A percentile compares a stretch with the other conserved stretches of the same genome.
Conservation (phyloP, 495 filamentous ascomycete species). For the Aspergillus kassunensis region DNA sequence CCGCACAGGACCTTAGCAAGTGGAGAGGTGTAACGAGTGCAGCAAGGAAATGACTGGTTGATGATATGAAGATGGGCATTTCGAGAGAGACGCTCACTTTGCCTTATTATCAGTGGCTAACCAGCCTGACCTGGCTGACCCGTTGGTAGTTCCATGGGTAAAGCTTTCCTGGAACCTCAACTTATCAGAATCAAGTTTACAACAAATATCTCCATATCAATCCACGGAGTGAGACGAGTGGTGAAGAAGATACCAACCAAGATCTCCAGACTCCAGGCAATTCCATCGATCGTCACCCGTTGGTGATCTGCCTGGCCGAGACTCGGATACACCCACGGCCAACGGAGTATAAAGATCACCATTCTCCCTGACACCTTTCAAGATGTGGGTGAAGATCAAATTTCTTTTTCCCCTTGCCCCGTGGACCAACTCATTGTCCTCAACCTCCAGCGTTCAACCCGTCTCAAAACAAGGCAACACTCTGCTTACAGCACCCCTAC, state of each 20-base stretch:
- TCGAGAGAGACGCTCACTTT: not conserved
- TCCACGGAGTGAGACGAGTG: too few species aligned
- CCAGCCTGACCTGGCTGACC: not conserved
- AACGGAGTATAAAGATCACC: not conserved
- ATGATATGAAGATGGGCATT: constrained; percentile 3
- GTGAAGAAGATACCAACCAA: too few species aligned
- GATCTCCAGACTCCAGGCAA: too few species aligned
- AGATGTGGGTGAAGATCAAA: too few species aligned
- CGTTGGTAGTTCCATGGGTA: constrained; percentile 15
- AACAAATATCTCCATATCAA: too few species aligned
- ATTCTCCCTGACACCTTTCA: too few species aligned
- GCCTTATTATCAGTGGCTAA: constrained; percentile 3
- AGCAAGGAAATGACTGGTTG: constrained; percentile 5
- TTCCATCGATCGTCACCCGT: not conserved
- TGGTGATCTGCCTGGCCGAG: not conserved
- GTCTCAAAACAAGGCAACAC: constrained; percentile 3
- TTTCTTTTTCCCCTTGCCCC: too few species aligned
- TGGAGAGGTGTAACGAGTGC: constrained; percentile 5
- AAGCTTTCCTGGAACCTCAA: constrained; percentile 13
- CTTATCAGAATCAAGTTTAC: too few species aligned
- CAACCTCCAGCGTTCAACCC: not conserved
- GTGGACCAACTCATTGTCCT: too few species aligned
- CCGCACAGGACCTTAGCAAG: constrained; percentile 19
- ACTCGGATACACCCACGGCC: not conserved
- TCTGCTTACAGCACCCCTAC: not conserved